These are phyloP conservation scores for Casaregolazyma lundiana DNA, from an alignment of 1,139 yeast genomes.

Conservation along the genomic window DNA sequence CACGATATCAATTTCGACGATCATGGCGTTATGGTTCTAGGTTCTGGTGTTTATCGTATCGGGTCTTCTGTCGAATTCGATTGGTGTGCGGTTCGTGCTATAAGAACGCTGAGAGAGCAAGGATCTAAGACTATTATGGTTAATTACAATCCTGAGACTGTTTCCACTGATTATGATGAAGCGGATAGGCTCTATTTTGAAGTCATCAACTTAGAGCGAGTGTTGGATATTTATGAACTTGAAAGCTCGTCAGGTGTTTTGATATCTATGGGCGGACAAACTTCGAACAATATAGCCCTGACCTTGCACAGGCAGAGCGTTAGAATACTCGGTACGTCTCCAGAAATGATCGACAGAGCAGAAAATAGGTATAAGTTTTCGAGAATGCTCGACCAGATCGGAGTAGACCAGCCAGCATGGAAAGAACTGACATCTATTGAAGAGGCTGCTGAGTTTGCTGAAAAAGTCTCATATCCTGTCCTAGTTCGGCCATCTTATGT, in stretches of 20 bases:
- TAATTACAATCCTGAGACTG: constrained; percentile 98
- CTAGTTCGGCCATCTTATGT: constrained; percentile 97
- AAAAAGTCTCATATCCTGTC: constrained; percentile 89
- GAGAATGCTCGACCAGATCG: constrained; percentile 93
- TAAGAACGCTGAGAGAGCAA: constrained; percentile 84
- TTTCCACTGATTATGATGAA: constrained; percentile 96
- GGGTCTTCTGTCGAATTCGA: constrained; percentile 94
- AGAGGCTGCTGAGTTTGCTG: constrained; percentile 92
- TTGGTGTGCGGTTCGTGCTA: constrained; percentile 96
- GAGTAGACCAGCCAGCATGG: constrained; percentile 99
- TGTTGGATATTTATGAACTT: constrained; percentile 89
- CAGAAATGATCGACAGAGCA: constrained; percentile 97
- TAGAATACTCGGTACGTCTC: constrained; percentile 93
- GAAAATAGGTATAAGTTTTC: constrained; percentile 98
- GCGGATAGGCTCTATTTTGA: constrained; percentile 97
- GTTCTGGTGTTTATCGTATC: constrained; percentile 92
- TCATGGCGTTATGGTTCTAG: constrained; percentile 84
- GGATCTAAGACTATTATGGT: constrained; percentile 93
- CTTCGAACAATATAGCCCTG: constrained; percentile 94
- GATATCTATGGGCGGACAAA: constrained; percentile 98
- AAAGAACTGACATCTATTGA: constrained; percentile 90
- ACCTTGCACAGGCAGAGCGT: constrained; percentile 91
- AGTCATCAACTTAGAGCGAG: constrained; percentile 91
- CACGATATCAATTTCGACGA: constrained; percentile 83
- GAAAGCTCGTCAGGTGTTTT: constrained; percentile 91